phyloP scores from a whole-genome alignment of 176 grass and related monocot species.

The Elymus sibiricus region DNA sequence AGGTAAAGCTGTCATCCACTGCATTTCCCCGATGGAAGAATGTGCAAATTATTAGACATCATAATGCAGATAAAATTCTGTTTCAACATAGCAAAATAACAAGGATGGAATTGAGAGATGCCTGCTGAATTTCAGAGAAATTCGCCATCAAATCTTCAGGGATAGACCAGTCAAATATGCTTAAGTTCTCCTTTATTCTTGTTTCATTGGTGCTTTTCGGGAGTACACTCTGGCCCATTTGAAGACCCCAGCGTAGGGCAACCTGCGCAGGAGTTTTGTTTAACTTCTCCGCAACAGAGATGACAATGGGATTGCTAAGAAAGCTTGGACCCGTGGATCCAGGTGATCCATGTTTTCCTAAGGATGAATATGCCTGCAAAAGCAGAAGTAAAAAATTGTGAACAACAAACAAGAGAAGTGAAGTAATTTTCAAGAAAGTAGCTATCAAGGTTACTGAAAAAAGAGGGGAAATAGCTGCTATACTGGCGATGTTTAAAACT shows the following conservation, averaged over 20 bases:
- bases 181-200: conserved; percentile 48
- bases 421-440: not conserved
- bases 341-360: conserved; percentile 45
- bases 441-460: not conserved
- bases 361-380: conserved; percentile 50
- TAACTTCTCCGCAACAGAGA: conserved; percentile 42
- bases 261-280: conserved; percentile 58
- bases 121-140: conserved; percentile 53
- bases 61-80: not conserved
- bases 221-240: conserved; percentile 50
- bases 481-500: conserved; percentile 11
- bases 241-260: conserved; percentile 50
- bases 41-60: not conserved
- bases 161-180: conserved; percentile 54
- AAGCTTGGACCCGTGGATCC: conserved; percentile 10
- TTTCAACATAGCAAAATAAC: not conserved
- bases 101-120: not conserved
- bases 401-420: not conserved
- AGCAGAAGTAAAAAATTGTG: not conserved
- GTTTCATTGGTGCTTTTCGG: conserved; percentile 47
- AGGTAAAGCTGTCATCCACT: not conserved
- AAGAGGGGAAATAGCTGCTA: not conserved
- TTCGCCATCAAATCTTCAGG: conserved; percentile 37
- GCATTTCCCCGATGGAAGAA: not conserved
- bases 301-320: conserved; percentile 32